Evolutionary conservation across 257 asterid species (phyloP), one percentile per base, ranked within the genome.

Genomic region (Plantago major): DNA sequence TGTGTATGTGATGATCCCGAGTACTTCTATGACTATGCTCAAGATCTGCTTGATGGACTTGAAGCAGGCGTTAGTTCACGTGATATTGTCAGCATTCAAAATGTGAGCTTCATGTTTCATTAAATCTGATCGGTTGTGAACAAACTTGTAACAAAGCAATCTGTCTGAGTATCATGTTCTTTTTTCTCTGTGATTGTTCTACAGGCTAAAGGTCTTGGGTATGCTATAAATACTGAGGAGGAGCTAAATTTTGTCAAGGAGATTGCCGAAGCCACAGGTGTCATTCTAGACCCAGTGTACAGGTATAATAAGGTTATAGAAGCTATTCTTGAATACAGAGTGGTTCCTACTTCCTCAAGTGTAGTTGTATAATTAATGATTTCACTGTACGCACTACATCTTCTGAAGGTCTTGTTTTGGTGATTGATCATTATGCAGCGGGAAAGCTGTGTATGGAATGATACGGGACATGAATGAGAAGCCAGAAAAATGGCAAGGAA

Each of bases 181-280:
- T 28, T 10, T 51, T 19, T 22, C 26, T 22, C 26, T 2, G 1
- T 22, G 26, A 22, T 22, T 2, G 2, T 22, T 64, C 14, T 45
- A 68, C 80, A 89, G 99, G 99, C 99, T 57, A 92, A 89, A 82
- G 99, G 97, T 64, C 89, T 92, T 50, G 99, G 99, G 44, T 92
- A 92, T 73, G 99, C 99, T 62, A 79, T 92, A 64, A 92, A 85
- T 76, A 80, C 99, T 8, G 37, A 73, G 0, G 97, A 92, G 66
- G 96, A 92, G 79, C 88, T 89, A n/a, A 66, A 75, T n/a, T 83
- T 89, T 71, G 94, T 87, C 72, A 81, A 69, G 74, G 88, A 89
- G 63, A 81, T 92, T 58, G 99, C 96, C 44, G 86, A 85, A 74
- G 65, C 88, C 38, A 86, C 99, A 9, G 99, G 99, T 37, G 80